phyloP scores from a whole-genome alignment of 2,329 filamentous ascomycete genomes.

The Rhexocercosporidium sp. region DNA sequence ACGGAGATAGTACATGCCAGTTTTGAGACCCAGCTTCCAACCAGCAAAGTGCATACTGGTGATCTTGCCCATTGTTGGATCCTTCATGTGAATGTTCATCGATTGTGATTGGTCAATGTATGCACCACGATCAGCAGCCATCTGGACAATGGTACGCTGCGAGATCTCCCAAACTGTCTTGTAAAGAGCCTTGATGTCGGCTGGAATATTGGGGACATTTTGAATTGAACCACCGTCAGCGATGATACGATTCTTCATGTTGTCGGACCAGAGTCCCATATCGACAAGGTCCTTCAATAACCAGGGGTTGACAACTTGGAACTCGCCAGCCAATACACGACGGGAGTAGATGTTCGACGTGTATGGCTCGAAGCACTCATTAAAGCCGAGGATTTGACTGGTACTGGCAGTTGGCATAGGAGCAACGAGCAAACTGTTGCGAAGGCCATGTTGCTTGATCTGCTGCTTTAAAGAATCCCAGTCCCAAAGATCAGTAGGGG shows the following conservation, averaged over 20 bases:
- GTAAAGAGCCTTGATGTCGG: conserved; percentile 95
- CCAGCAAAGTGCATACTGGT: conserved; percentile 99
- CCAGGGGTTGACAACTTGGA: conserved; percentile 99
- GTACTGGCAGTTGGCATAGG: conserved; percentile 98
- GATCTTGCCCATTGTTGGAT: conserved; percentile 99
- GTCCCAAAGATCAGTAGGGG: conserved; percentile 93
- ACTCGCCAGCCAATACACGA: conserved; percentile 95
- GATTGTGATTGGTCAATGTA: conserved; percentile 99
- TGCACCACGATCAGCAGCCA: conserved; percentile 97
- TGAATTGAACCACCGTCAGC: conserved; percentile 95
- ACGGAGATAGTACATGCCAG: conserved; percentile 99
- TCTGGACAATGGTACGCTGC: conserved; percentile 92
- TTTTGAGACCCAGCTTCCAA: conserved; percentile 99
- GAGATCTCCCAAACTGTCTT: conserved; percentile 99
- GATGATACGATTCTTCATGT: conserved; percentile 99
- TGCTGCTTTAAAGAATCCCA: conserved; percentile 88
- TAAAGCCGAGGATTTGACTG: conserved; percentile 97
- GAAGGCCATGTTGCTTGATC: conserved; percentile 90
- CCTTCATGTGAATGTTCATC: conserved; percentile 99
- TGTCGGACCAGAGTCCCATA: conserved; percentile 97
- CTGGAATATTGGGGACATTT: conserved; percentile 94
- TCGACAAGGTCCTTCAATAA: conserved; percentile 97
- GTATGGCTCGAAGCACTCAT: conserved; percentile 99
- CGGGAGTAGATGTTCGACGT: conserved; percentile 99
- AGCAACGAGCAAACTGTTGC: conserved; percentile 93